phyloP scores from a whole-genome alignment of 768 basidiomycete species.

The Austroboletus festivus region DNA sequence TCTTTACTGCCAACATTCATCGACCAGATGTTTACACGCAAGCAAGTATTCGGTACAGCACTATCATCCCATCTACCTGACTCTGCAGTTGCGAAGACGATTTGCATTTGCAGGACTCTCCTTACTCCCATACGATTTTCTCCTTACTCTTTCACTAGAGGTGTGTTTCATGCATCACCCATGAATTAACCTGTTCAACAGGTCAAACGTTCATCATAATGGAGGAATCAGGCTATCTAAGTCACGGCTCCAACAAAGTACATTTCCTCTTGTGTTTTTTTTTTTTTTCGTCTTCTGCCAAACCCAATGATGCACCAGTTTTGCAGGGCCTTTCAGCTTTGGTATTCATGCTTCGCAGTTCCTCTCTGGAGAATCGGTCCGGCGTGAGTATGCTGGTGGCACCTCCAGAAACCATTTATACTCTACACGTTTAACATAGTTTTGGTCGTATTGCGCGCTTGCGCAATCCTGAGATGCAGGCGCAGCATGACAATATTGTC shows the following conservation, averaged over 20 bases:
- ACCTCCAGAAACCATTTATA: not conserved
- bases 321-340: conserved; percentile 5
- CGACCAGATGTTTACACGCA: conserved; percentile 16
- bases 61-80: not conserved
- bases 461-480: conserved; percentile 20
- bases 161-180: conserved; percentile 6
- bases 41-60: conserved; percentile 5
- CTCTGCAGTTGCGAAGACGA: not conserved
- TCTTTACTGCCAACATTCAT: conserved; percentile 1
- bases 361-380: conserved; percentile 22
- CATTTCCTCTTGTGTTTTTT: not conserved
- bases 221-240: conserved; percentile 22
- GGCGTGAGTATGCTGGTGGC: conserved; percentile 14
- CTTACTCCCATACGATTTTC: conserved; percentile 26
- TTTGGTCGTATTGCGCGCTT: conserved; percentile 24
- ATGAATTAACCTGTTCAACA: not conserved
- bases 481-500: not conserved
- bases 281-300: too few relatives aligned
- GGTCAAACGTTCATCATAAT: conserved; percentile 21
- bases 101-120: conserved; percentile 17
- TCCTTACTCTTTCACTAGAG: conserved; percentile 27
- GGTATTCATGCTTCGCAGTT: conserved; percentile 1
- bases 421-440: conserved; percentile 8
- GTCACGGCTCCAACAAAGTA: conserved; percentile 14
- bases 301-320: conserved; percentile 11